Evolutionary conservation across 2,329 filamentous ascomycete genomes (phyloP).

Genomic region (Stemphylium lycopersici): DNA sequence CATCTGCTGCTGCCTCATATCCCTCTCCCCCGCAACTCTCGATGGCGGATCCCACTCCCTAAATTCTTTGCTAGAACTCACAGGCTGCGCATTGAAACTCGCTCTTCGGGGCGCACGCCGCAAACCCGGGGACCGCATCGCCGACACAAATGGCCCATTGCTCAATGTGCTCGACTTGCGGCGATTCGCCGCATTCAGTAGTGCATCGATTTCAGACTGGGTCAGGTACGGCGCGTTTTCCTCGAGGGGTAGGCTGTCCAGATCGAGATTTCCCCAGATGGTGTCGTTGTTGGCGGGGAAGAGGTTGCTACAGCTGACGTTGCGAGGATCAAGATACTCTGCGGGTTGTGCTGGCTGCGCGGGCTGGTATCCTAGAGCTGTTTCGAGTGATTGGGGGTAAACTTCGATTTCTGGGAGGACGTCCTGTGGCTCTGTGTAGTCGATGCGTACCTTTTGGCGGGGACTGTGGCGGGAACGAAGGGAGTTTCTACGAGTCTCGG

Average conservation of each 20-base stretch:
- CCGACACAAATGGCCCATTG: constrained; percentile 2
- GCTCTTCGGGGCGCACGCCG: constrained; percentile 10
- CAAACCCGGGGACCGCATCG: constrained; percentile 2
- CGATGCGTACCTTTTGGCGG: constrained; percentile 19
- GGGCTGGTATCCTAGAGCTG: neutral
- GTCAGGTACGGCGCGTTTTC: neutral
- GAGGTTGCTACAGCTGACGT: constrained; percentile 3
- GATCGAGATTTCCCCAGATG: neutral
- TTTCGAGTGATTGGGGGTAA: no score
- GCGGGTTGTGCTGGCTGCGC: neutral
- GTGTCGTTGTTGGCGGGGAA: constrained; percentile 1
- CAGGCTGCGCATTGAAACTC: constrained; percentile 23
- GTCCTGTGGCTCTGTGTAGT: constrained; percentile 14
- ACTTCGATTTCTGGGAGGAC: neutral
- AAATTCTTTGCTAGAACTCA: constrained; percentile 21
- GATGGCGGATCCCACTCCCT: constrained; percentile 19
- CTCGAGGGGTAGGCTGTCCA: neutral
- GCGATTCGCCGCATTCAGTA: neutral
- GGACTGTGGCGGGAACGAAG: constrained; percentile 4
- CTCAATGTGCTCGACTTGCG: constrained; percentile 17
- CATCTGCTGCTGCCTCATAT: no score
- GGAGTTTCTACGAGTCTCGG: neutral
- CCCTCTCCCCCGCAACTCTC: neutral
- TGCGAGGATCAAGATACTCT: neutral
- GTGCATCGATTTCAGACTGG: neutral